phyloP scores from a whole-genome alignment of 306 rosid genomes.

The Albizia julibrissin region DNA sequence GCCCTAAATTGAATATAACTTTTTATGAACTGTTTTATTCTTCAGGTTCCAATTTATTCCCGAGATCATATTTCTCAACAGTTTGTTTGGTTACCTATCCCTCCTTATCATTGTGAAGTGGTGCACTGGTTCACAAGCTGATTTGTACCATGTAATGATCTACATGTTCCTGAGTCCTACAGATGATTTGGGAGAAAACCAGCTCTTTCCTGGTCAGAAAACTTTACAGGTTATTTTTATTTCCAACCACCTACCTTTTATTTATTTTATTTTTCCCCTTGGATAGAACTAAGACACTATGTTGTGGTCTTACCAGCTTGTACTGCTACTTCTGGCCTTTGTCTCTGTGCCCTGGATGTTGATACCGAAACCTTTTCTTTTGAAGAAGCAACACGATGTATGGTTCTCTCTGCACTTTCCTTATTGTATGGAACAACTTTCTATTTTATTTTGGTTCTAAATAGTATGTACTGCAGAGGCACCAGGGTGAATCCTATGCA shows the following conservation, averaged over 20 bases:
- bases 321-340: slow-evolving; percentile 72
- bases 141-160: slow-evolving; percentile 91
- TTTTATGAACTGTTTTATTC: slow-evolving; percentile 28
- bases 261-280: background rate
- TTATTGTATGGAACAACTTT: background rate
- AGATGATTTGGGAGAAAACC: slow-evolving; percentile 90
- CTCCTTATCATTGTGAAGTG: slow-evolving; percentile 84
- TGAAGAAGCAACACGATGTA: slow-evolving; percentile 91
- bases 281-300: slow-evolving; percentile 21
- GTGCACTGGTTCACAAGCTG: slow-evolving; percentile 94
- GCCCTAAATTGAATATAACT: slow-evolving; percentile 28
- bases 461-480: slow-evolving; percentile 64
- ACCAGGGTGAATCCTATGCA: slow-evolving; percentile 68
- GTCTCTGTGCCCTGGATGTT: slow-evolving; percentile 99
- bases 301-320: slow-evolving; percentile 55
- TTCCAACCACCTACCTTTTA: background rate
- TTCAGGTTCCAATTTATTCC: slow-evolving; percentile 96
- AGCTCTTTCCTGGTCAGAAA: slow-evolving; percentile 92
- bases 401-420: slow-evolving; percentile 30
- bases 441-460: slow-evolving; percentile 33
- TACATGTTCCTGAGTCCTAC: slow-evolving; percentile 97
- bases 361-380: slow-evolving; percentile 90
- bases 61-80: slow-evolving; percentile 86
- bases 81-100: slow-evolving; percentile 90
- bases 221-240: slow-evolving; percentile 63